Percentiles rank a stretch among this genome's conserved stretches.
phyloP scores from a whole-genome alignment of 129 eudicot species.

The Calendula officinalis region DNA sequence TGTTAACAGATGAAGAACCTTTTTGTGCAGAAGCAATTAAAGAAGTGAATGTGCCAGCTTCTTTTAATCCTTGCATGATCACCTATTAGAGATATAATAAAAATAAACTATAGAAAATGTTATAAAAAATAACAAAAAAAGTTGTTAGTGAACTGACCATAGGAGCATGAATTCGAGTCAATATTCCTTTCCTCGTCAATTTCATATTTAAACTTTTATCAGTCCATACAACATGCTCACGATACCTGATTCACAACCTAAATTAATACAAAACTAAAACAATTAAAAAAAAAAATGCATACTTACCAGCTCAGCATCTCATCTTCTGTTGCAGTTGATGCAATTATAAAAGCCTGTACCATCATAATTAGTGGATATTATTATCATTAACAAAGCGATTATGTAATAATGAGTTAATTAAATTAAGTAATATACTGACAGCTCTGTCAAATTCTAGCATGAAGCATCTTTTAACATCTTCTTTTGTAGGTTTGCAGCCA shows the following conservation, averaged over 20 bases:
- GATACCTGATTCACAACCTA: slow-evolving; percentile 36
- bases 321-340: slow-evolving; percentile 61
- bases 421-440: slow-evolving; percentile 46
- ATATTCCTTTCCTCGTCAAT: slow-evolving; percentile 49
- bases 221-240: slow-evolving; percentile 69
- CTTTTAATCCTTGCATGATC: slow-evolving; percentile 56
- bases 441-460: slow-evolving; percentile 84
- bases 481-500: slow-evolving; percentile 92
- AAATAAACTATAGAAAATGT: neutral
- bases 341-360: slow-evolving; percentile 59
- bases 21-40: slow-evolving; percentile 42
- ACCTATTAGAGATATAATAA: slow-evolving; percentile 28
- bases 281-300: slow-evolving; percentile 16
- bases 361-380: slow-evolving; percentile 15
- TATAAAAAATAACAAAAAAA: neutral
- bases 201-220: slow-evolving; percentile 45
- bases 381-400: neutral
- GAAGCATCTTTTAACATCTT: slow-evolving; percentile 72
- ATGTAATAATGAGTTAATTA: neutral
- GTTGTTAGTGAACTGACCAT: slow-evolving; percentile 38
- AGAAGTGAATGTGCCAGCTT: slow-evolving; percentile 57
- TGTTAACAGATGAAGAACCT: slow-evolving; percentile 10
- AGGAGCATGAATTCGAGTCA: slow-evolving; percentile 67
- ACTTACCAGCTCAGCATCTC: slow-evolving; percentile 65
- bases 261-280: neutral